Percentiles rank a stretch among this genome's conserved stretches.
Conservation (phyloP, 495 filamentous ascomycete genomes). For the Penicillium verhagenii region DNA sequence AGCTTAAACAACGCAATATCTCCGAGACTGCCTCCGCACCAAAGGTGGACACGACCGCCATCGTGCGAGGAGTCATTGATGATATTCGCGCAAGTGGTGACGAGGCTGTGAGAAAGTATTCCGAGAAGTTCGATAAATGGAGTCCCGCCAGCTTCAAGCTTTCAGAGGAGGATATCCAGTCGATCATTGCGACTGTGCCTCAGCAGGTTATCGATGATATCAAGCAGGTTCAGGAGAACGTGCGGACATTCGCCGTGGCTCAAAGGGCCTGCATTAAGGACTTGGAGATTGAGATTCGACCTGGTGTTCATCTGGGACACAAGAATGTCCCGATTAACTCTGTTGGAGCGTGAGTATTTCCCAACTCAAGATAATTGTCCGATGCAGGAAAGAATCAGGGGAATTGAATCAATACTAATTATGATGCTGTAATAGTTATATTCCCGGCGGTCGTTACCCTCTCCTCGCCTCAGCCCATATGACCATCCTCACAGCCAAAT, state of each 20-base stretch:
- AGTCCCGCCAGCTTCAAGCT: conserved; percentile 46
- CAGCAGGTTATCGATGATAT: conserved; percentile 51
- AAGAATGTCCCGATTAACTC: conserved; percentile 45
- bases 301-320: conserved; percentile 50
- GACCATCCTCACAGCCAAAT: conserved; percentile 57
- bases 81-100: conserved; percentile 49
- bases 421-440: conserved; percentile 43
- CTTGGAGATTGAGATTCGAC: conserved; percentile 49
- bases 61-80: conserved; percentile 49
- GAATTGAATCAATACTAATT: background rate
- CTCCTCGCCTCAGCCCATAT: conserved; percentile 57
- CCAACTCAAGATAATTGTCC: too few species aligned
- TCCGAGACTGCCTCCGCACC: conserved; percentile 4
- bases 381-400: too few species aligned
- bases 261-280: conserved; percentile 44
- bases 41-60: conserved; percentile 17
- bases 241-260: conserved; percentile 47
- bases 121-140: conserved; percentile 57
- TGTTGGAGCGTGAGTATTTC: conserved; percentile 28
- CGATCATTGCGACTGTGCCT: conserved; percentile 23
- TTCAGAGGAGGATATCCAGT: conserved; percentile 22
- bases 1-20: conserved; percentile 16
- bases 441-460: conserved; percentile 53
- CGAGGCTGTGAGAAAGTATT: conserved; percentile 46
- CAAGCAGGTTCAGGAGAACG: conserved; percentile 51